A percentile compares a stretch with the other conserved stretches of the same genome.
Conservation (phyloP, 2,329 filamentous ascomycete genomes). For the Colletotrichum tamarilloi region DNA sequence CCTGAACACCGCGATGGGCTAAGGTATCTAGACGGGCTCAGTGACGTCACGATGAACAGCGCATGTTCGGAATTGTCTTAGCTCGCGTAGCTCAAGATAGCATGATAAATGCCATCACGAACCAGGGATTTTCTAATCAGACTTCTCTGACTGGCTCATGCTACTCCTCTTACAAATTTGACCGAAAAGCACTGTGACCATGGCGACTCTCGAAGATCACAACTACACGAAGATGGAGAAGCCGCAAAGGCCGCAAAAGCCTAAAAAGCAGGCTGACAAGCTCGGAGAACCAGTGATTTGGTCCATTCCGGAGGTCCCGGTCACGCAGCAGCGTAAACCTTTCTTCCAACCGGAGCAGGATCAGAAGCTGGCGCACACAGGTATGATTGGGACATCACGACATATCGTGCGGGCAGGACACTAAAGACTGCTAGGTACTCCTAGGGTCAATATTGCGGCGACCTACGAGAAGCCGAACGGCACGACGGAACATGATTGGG, state of each 20-base stretch:
- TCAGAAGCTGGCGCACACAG: constrained; percentile 41
- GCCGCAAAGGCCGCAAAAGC: background rate
- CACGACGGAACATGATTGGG: constrained; percentile 47
- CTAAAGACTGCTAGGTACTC: constrained; percentile 40
- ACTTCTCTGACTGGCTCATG: background rate
- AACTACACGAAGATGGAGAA: background rate
- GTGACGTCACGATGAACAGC: constrained; percentile 31
- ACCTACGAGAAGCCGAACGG: constrained; percentile 47
- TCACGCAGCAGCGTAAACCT: constrained; percentile 43
- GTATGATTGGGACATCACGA: constrained; percentile 24
- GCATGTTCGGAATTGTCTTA: background rate
- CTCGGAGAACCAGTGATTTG: constrained; percentile 5
- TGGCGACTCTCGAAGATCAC: constrained; percentile 10
- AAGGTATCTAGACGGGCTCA: background rate
- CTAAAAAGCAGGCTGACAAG: background rate
- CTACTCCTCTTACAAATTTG: background rate
- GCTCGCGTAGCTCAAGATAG: background rate
- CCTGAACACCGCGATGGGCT: background rate
- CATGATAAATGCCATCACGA: background rate
- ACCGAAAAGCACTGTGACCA: background rate
- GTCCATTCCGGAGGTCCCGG: constrained; percentile 36
- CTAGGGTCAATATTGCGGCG: constrained; percentile 49
- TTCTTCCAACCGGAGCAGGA: constrained; percentile 44
- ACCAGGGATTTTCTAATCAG: background rate
- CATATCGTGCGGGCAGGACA: background rate